phyloP scores from a whole-genome alignment of 129 eudicot genomes.

The Chrysanthemum seticuspe region DNA sequence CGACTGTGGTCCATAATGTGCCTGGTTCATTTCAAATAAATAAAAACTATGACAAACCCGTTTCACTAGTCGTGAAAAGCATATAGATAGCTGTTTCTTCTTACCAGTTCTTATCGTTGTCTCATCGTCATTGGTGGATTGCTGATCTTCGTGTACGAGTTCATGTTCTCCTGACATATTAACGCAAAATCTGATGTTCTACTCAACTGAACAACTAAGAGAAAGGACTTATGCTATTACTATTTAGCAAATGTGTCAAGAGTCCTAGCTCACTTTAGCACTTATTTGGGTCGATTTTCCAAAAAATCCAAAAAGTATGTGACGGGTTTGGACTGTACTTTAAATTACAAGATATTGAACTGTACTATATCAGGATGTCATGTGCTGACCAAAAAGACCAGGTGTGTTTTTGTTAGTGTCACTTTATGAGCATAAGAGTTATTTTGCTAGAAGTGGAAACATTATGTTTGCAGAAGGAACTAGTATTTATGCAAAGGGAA shows the following conservation, averaged over 20 bases:
- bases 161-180: slow-evolving; percentile 27
- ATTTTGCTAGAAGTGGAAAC: too few relatives aligned
- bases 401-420: too few relatives aligned
- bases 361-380: too few relatives aligned
- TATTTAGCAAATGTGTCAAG: slow-evolving; percentile 12
- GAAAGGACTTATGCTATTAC: neutral
- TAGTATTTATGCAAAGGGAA: too few relatives aligned
- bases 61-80: neutral
- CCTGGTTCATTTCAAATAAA: slow-evolving; percentile 31
- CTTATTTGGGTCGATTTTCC: neutral
- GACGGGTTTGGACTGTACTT: too few relatives aligned
- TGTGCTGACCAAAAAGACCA: too few relatives aligned
- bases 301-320: neutral
- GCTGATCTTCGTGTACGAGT: neutral
- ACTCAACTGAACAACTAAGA: neutral
- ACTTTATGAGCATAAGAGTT: too few relatives aligned
- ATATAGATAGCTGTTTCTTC: neutral
- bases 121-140: slow-evolving; percentile 12
- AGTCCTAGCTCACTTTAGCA: slow-evolving; percentile 17
- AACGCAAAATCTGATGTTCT: neutral
- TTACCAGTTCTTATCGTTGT: slow-evolving; percentile 38
- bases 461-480: too few relatives aligned
- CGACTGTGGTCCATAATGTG: slow-evolving; percentile 51
- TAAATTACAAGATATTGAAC: too few relatives aligned
- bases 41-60: neutral